Base-by-base conservation (phyloP, 129 eudicot species). In the Solidago caesia region DNA sequence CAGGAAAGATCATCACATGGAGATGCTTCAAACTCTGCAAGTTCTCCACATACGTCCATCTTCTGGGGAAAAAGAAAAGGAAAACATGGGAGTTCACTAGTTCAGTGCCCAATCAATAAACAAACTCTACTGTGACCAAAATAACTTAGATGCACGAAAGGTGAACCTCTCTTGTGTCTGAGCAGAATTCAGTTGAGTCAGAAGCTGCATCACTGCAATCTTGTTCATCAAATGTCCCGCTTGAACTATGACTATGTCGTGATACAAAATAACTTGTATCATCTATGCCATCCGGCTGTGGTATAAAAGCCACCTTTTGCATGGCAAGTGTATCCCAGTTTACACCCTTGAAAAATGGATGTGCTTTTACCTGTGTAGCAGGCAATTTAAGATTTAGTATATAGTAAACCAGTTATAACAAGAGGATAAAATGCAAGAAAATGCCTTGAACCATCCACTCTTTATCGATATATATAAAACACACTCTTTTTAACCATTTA, bases 301-400 rank as follows among this genome's bases (percentile, higher is more conserved):
- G 97, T 67, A 91, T 87, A 85, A 91, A 91, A 44, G 89, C 97
- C 47, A 88, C 97, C 96, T 91, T 91, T 69, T 86, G 97, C 73
- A 80, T 81, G 29, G 96, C 84, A 64, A 91, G 97, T 74, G 88
- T 89, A 72, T 91, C 97, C 97, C 97, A 91, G 82, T 89, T 85
- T 72, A 91, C 85, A 77, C 97, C 97, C 14, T 75, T 83, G 81
- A 91, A 91, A 63, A 91, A 91, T 27, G 86, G 82, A 72, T 91
- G 97, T 74, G 89, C 77, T 75, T 91, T 91, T 72, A 91, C 97
- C 97, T 91, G 84, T 49, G 21, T 64, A 72, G 77, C 72, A 64
- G 7, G 43, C 43, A 71, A 16, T 43, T 64, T 27, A 5, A 71
- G 44, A 26, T 21, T 64, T 47, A 46, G 44, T 52, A 7, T 71